Evolutionary conservation across 2,329 filamentous ascomycete genomes (phyloP).

Genomic region (Colletotrichum zoysiae): DNA sequence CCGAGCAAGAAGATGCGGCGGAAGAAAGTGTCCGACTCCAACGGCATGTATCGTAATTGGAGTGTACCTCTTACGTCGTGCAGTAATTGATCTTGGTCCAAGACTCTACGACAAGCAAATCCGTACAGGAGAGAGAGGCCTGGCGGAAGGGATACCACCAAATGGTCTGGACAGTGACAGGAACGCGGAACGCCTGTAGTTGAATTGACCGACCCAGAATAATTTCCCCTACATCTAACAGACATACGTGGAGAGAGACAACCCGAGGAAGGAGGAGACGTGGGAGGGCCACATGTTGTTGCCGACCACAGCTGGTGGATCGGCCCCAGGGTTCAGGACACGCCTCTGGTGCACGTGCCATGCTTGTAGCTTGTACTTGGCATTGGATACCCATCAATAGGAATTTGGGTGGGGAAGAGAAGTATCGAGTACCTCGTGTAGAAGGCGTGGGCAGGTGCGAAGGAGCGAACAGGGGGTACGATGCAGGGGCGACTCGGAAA

Average conservation of each 20-base stretch:
- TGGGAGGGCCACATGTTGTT: neutral
- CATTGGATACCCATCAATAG: accelerated
- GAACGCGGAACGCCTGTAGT: neutral
- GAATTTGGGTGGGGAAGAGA: too few relatives aligned
- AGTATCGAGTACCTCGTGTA: neutral
- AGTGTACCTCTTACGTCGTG: too few relatives aligned
- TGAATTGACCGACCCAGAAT: neutral
- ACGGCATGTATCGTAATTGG: neutral
- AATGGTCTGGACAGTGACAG: neutral
- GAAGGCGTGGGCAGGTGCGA: neutral
- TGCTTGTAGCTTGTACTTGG: too few relatives aligned
- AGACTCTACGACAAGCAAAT: slow-evolving; percentile 4
- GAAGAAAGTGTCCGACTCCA: neutral
- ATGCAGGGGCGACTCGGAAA: slow-evolving; percentile 20
- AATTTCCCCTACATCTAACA: neutral
- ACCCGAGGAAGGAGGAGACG: neutral
- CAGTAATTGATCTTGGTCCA: neutral
- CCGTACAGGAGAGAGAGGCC: slow-evolving; percentile 8
- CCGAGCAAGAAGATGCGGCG: slow-evolving; percentile 5
- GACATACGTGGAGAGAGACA: neutral
- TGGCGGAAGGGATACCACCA: neutral
- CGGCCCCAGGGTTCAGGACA: slow-evolving; percentile 25
- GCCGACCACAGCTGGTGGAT: neutral
- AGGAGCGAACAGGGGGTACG: too few relatives aligned
- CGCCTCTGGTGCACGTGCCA: too few relatives aligned